Evolutionary conservation across 177 flowering plant species (phyloP), one percentile per base, ranked within the genome.

Genomic region (Vitis hybrid): DNA sequence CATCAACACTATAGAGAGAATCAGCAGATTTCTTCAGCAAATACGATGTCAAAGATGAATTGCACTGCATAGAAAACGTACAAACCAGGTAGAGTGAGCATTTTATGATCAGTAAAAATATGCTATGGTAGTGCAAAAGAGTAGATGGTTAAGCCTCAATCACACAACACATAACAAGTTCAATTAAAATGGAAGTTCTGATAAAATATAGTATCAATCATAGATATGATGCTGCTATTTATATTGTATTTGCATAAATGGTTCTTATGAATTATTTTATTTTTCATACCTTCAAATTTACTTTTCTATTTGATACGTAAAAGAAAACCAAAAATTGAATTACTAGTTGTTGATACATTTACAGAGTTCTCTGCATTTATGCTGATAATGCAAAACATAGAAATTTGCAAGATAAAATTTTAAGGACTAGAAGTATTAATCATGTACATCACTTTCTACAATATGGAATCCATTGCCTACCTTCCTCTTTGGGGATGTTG

Each of bases 401-500:
- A 60, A 8, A 60, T 24, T 27, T 68, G 49, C 8, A 57, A 66
- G 46, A 50, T 66, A 54, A 27, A 50, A n/a, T 49, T 52, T 19
- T 30, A 19, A 57, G 27, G 27, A 15, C 11, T 57, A 16, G 46
- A 35, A 6, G 46, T 7, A 9, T 12, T 62, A 16, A 40, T 63
- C 49, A 1, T 15, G 6, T 59, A 16, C 21, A 13, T 21, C 51
- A 14, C 64, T 5, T 49, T 11, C 1, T 30, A 21, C 19, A 52
- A 4, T 13, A 6, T 9, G 7, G 54, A 63, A 46, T 30, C 11
- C 1, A 19, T 51, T 14, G 63, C 66, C 3, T 73, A 90, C 97
- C 95, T 88, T 92, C 89, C 21, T 86, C 89, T 70, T 74, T 84
- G 15, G 84, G 86, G 50, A 92, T 90, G 73, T 92, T 89, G 63